Conservation (phyloP, 352 stramenopile genomes). For the Thraustochytrium sp. region DNA sequence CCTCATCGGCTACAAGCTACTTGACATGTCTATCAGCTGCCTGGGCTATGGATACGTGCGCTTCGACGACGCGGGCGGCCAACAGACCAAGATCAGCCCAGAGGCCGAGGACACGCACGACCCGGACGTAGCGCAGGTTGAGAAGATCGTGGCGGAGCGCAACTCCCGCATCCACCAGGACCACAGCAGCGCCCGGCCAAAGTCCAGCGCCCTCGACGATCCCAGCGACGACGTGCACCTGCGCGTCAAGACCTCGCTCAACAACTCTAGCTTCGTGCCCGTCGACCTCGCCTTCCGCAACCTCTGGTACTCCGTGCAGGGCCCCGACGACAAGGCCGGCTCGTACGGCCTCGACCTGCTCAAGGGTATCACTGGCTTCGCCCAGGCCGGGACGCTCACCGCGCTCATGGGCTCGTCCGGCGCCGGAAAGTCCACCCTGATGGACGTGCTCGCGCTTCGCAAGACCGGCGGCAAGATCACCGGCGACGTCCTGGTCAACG, state of each 20-base stretch:
- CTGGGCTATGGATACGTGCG: slow-evolving; percentile 47
- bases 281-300: slow-evolving; percentile 44
- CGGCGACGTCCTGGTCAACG: slow-evolving; percentile 66
- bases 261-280: neutral
- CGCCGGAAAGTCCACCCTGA: slow-evolving; percentile 57
- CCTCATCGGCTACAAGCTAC: slow-evolving; percentile 54
- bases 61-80: neutral
- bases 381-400: slow-evolving; percentile 69
- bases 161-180: neutral
- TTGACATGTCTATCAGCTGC: slow-evolving; percentile 58
- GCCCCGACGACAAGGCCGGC: slow-evolving; percentile 59
- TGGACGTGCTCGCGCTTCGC: slow-evolving; percentile 68
- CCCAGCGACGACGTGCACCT: neutral
- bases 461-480: slow-evolving; percentile 69
- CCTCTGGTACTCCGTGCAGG: slow-evolving; percentile 56
- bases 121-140: slow-evolving; percentile 8
- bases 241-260: neutral
- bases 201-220: neutral
- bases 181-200: neutral
- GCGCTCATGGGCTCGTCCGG: slow-evolving; percentile 75
- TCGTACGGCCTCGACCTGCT: slow-evolving; percentile 63
- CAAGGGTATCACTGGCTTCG: slow-evolving; percentile 68
- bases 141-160: neutral
- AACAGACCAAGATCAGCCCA: slow-evolving; percentile 13
- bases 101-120: slow-evolving; percentile 43